These are phyloP conservation scores for Phyllostachys edulis DNA, from an alignment of 176 grass and related monocot species.

Conservation along the genomic window DNA sequence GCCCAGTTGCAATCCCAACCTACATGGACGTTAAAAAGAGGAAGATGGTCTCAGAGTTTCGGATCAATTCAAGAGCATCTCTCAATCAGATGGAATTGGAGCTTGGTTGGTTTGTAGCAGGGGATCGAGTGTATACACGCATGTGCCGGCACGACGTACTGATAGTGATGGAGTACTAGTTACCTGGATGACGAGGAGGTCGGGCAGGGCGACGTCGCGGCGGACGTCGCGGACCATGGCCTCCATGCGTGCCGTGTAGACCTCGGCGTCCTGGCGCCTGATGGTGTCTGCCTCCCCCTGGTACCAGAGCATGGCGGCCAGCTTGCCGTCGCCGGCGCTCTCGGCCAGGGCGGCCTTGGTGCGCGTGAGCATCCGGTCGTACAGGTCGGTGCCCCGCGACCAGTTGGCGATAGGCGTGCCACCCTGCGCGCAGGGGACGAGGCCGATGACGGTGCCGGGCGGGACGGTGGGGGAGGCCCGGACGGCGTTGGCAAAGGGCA, in stretches of 20 bases:
- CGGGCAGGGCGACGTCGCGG: conserved; percentile 35
- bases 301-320: conserved; percentile 65
- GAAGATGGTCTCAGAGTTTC: no score
- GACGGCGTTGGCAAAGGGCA: conserved; percentile 55
- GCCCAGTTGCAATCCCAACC: conserved; percentile 82
- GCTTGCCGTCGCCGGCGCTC: not conserved
- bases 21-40: not conserved
- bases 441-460: conserved; percentile 24
- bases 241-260: conserved; percentile 42
- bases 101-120: no score
- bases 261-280: conserved; percentile 24
- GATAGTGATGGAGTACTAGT: no score
- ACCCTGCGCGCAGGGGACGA: conserved; percentile 67
- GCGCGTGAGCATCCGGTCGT: conserved; percentile 39
- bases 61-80: no score
- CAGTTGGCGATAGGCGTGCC: conserved; percentile 58
- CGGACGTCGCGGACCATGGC: conserved; percentile 41
- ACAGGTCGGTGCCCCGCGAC: conserved; percentile 40
- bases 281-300: conserved; percentile 75
- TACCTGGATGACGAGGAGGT: conserved; percentile 61
- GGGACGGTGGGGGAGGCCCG: not conserved
- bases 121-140: no score
- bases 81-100: no score
- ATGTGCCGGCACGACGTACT: no score
- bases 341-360: not conserved